These are phyloP conservation scores for Dactylis glomerata DNA, from an alignment of 176 grass and related monocot species.

Conservation along the genomic window DNA sequence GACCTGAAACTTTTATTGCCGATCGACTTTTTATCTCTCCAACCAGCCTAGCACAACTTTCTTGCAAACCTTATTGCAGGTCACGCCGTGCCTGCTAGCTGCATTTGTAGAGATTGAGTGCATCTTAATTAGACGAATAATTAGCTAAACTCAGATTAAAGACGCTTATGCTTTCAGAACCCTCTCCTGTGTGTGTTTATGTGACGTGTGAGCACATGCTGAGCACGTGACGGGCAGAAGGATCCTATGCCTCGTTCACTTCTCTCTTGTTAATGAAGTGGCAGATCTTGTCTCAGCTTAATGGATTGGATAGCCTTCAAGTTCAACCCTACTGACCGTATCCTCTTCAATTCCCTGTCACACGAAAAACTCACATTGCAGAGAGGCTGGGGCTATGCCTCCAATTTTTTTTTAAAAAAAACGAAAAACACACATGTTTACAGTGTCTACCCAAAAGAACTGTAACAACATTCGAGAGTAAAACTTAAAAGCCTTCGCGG, in stretches of 20 bases:
- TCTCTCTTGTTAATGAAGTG: not conserved
- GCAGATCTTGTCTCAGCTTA: not conserved
- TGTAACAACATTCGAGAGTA: too few species aligned
- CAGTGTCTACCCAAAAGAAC: too few species aligned
- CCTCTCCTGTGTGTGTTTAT: too few species aligned
- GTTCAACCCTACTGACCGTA: not conserved
- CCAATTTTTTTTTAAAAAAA: too few species aligned
- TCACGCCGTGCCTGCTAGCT: not conserved
- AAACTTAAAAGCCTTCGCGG: too few species aligned
- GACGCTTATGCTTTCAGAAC: too few species aligned
- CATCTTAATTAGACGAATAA: constrained; percentile 11
- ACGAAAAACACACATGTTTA: too few species aligned
- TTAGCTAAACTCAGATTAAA: not conserved
- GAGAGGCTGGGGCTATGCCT: too few species aligned
- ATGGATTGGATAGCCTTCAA: not conserved
- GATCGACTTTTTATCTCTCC: not conserved
- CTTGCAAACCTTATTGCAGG: not conserved
- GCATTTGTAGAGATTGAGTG: constrained; percentile 5
- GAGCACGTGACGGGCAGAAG: constrained; percentile 5
- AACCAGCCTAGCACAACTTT: constrained; percentile 1
- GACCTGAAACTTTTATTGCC: not conserved
- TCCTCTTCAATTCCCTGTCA: not conserved
- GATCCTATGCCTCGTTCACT: not conserved
- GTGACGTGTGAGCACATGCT: constrained; percentile 23
- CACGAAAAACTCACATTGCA: not conserved